Evolutionary conservation across 2,329 filamentous ascomycete genomes (phyloP).

Genomic region (Penicillium decumbens): DNA sequence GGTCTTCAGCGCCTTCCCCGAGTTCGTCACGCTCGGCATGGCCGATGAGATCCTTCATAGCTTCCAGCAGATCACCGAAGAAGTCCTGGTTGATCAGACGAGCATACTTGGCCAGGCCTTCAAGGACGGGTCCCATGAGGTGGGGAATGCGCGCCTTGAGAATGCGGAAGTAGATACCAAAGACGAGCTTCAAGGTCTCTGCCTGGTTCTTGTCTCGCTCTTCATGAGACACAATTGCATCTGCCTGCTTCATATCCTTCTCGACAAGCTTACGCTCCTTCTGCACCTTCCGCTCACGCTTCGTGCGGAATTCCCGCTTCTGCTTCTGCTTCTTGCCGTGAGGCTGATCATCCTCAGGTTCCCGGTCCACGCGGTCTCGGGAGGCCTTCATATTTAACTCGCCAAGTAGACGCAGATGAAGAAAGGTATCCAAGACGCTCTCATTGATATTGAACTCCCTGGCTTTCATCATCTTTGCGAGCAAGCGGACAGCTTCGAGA

Average conservation of each 20-base stretch:
- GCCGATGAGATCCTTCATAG: constrained; percentile 83
- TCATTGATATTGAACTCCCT: constrained; percentile 79
- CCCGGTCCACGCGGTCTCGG: constrained; percentile 66
- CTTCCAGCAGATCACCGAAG: constrained; percentile 92
- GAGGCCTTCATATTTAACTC: constrained; percentile 85
- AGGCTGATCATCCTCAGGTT: constrained; percentile 41
- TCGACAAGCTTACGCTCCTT: constrained; percentile 84
- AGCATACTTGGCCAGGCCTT: constrained; percentile 87
- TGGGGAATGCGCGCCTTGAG: constrained; percentile 75
- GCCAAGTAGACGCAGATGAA: constrained; percentile 79
- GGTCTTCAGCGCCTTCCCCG: constrained; percentile 46
- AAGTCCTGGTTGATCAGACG: constrained; percentile 99
- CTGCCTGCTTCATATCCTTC: constrained; percentile 89
- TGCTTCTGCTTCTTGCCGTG: constrained; percentile 61
- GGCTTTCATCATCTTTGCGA: constrained; percentile 93
- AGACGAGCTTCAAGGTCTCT: constrained; percentile 93
- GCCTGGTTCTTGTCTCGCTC: constrained; percentile 91
- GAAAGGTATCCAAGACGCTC: constrained; percentile 80
- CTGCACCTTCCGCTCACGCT: constrained; percentile 73
- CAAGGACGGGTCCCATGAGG: constrained; percentile 94
- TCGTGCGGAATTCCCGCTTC: constrained; percentile 82
- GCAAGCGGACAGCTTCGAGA: constrained; percentile 75
- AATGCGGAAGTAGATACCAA: constrained; percentile 90
- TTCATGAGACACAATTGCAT: constrained; percentile 85
- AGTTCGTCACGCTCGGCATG: constrained; percentile 56